A percentile compares a stretch with the other conserved stretches of the same genome.
phyloP scores from a whole-genome alignment of 169 alveolate species.

The Blepharisma undulans region DNA sequence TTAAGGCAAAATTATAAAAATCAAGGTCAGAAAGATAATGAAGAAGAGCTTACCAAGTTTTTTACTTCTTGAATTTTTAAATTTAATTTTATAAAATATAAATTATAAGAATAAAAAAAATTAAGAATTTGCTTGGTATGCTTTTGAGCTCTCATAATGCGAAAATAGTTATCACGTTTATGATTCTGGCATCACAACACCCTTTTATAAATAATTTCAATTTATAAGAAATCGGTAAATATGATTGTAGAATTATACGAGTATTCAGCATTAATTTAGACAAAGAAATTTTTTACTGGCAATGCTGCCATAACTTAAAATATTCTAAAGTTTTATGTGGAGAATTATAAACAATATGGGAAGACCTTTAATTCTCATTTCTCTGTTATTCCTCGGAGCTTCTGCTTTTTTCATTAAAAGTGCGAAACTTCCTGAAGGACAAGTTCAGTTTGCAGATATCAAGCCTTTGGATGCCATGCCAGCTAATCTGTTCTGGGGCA shows the following conservation, averaged over 20 bases:
- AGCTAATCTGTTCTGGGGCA: slow-evolving; percentile 59
- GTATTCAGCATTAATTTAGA: neutral
- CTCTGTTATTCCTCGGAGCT: neutral
- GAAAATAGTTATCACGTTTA: neutral
- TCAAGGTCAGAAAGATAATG: neutral
- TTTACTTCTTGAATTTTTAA: too few relatives aligned
- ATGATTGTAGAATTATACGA: too few relatives aligned
- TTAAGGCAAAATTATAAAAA: neutral
- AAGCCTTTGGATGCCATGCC: slow-evolving; percentile 44
- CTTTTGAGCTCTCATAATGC: neutral
- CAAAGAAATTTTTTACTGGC: neutral
- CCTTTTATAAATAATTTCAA: neutral
- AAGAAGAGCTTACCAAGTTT: neutral
- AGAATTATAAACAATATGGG: neutral
- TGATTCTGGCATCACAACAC: neutral
- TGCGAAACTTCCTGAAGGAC: neutral
- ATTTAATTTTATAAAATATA: too few relatives aligned
- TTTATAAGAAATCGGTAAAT: neutral
- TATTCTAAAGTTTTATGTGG: neutral
- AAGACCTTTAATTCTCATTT: neutral
- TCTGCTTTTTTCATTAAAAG: neutral
- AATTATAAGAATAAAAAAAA: too few relatives aligned
- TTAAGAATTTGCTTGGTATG: too few relatives aligned
- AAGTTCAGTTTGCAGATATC: neutral
- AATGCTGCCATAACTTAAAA: neutral